Percentiles rank a stretch among this genome's conserved stretches.
These are phyloP conservation scores for Solanum hybrid DNA, from an alignment of 305 asterid species.

Conservation along the genomic window DNA sequence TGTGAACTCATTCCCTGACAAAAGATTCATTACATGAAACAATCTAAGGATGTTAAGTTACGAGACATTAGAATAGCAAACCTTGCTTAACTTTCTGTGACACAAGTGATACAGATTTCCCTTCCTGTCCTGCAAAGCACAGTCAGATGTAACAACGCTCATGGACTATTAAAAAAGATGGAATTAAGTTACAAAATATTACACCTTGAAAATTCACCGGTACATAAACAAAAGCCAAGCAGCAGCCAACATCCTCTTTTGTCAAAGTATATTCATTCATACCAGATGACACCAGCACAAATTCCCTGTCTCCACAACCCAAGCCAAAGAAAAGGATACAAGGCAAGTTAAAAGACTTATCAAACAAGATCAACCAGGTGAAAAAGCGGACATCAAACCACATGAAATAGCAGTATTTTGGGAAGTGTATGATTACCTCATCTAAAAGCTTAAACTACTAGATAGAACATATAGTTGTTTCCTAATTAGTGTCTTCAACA, in stretches of 20 bases:
- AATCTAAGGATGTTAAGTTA: not conserved
- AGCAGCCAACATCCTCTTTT: conserved; percentile 72
- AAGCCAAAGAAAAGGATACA: conserved; percentile 8
- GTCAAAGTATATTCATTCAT: conserved; percentile 64
- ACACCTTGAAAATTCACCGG: conserved; percentile 94
- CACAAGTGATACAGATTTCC: conserved; percentile 58
- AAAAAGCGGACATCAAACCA: not conserved
- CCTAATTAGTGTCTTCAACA: not conserved
- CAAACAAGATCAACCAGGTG: conserved; percentile 1
- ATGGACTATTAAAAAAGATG: not conserved
- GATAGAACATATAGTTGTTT: not conserved
- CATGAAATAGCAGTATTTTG: not conserved
- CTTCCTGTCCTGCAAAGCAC: conserved; percentile 77
- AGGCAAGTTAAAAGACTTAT: not conserved
- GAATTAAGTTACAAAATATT: conserved; percentile 1
- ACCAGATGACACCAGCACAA: conserved; percentile 56
- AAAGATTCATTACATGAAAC: not conserved
- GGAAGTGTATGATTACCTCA: not conserved
- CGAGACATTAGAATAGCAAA: conserved; percentile 13
- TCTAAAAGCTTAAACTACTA: not conserved
- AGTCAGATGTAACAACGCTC: not conserved
- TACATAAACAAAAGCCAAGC: conserved; percentile 61
- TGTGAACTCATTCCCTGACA: not conserved
- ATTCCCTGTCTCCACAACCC: conserved; percentile 43
- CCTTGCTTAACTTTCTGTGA: conserved; percentile 76